phyloP scores from a whole-genome alignment of 2,329 filamentous ascomycete genomes.

The Talaromyces albobiverticillius region DNA sequence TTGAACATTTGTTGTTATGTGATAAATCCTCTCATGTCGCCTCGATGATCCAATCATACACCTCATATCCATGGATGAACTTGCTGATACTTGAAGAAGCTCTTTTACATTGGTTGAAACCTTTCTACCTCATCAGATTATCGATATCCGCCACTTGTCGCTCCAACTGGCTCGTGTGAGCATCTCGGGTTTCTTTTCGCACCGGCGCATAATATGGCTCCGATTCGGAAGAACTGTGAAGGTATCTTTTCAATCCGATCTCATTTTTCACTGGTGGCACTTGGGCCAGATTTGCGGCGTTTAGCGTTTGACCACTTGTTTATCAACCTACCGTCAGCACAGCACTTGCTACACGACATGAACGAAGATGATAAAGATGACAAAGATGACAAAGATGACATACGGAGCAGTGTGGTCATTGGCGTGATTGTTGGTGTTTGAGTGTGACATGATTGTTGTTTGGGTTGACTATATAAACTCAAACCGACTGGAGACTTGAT shows the following conservation, averaged over 20 bases:
- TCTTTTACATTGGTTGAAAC: neutral
- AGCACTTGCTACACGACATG: neutral
- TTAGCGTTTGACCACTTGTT: neutral
- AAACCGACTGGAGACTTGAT: neutral
- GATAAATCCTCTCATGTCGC: neutral
- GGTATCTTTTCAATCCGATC: slow-evolving; percentile 3
- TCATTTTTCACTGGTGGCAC: slow-evolving; percentile 4
- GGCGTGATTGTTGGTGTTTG: neutral
- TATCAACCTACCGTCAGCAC: neutral
- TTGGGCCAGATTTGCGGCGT: slow-evolving; percentile 4
- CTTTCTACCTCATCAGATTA: neutral
- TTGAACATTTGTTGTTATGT: neutral
- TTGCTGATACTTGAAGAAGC: neutral
- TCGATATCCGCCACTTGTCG: neutral
- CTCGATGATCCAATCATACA: neutral
- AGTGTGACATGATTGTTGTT: neutral
- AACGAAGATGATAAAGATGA: no score
- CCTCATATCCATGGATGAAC: neutral
- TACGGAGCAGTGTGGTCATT: neutral
- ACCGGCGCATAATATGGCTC: slow-evolving; percentile 6
- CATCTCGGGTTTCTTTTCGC: neutral
- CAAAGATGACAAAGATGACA: neutral
- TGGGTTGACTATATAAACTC: neutral
- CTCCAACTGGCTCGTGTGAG: neutral
- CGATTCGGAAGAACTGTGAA: neutral